A percentile compares a stretch with the other conserved stretches of the same genome.
Conservation (phyloP, 2,329 filamentous ascomycete genomes). For the Exophiala mesophila region DNA sequence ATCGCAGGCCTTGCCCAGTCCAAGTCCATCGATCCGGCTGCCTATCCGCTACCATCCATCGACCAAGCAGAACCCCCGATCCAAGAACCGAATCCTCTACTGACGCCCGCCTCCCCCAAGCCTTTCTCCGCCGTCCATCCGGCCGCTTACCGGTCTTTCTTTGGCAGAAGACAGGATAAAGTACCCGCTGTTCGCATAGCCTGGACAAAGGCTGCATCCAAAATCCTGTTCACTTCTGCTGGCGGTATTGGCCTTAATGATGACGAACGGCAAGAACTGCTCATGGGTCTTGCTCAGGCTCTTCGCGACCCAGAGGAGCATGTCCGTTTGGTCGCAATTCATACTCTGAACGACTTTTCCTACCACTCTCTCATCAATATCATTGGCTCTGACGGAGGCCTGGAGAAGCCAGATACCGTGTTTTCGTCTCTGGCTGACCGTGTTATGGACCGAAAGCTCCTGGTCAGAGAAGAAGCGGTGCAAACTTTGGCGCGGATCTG, state of each 20-base stretch:
- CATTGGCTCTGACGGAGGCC: constrained; percentile 69
- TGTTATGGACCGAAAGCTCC: constrained; percentile 76
- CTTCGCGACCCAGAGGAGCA: constrained; percentile 85
- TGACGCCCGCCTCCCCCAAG: constrained; percentile 78
- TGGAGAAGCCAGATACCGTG: constrained; percentile 71
- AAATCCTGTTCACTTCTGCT: constrained; percentile 85
- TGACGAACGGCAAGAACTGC: constrained; percentile 71
- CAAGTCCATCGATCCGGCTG: constrained; percentile 69
- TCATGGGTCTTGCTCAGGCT: constrained; percentile 71
- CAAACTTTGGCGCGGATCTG: constrained; percentile 78
- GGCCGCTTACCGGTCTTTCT: constrained; percentile 74
- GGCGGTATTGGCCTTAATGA: constrained; percentile 82
- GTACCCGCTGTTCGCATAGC: constrained; percentile 73
- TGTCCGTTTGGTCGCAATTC: constrained; percentile 83
- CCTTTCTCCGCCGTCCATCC: constrained; percentile 82
- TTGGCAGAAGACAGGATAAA: constrained; percentile 83
- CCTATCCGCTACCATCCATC: constrained; percentile 65
- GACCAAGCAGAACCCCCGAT: constrained; percentile 57
- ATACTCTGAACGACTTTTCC: constrained; percentile 73
- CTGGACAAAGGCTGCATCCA: constrained; percentile 78
- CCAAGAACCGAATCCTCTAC: constrained; percentile 56
- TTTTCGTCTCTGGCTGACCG: constrained; percentile 79
- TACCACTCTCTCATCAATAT: constrained; percentile 78
- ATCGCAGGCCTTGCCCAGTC: constrained; percentile 77
- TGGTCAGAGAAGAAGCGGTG: constrained; percentile 82